phyloP scores from a whole-genome alignment of 495 filamentous ascomycete species.

The Choiromyces venosus region DNA sequence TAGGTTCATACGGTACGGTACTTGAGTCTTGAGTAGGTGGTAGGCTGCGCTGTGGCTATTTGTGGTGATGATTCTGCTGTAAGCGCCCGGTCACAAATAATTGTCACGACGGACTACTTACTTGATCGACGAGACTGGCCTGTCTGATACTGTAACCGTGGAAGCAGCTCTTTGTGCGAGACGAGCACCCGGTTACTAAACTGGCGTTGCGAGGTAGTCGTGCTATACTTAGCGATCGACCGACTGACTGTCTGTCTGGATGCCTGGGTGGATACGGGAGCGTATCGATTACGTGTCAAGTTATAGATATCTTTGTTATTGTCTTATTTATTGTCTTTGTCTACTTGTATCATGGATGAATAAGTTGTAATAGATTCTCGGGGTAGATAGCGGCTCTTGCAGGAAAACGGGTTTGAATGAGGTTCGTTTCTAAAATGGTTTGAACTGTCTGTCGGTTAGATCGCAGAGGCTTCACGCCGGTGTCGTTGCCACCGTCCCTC shows the following conservation, averaged over 20 bases:
- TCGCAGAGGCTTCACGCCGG: not conserved
- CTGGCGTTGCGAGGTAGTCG: not conserved
- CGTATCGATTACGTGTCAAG: not conserved
- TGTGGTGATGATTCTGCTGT: not conserved
- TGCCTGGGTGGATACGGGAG: not conserved
- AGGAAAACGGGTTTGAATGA: not conserved
- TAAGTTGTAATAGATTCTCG: too few species aligned
- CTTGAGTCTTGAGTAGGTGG: too few species aligned
- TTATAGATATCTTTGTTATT: not conserved
- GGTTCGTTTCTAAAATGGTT: not conserved
- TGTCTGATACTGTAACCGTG: not conserved
- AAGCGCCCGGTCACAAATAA: not conserved
- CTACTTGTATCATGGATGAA: too few species aligned
- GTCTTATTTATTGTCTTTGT: not conserved
- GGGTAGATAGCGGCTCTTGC: not conserved
- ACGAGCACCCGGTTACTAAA: not conserved
- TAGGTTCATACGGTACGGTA: too few species aligned
- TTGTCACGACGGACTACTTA: too few species aligned
- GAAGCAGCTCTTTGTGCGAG: not conserved
- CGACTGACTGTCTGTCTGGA: not conserved
- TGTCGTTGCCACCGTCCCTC: not conserved
- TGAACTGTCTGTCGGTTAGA: too few species aligned
- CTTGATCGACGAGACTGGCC: too few species aligned
- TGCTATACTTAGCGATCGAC: not conserved
- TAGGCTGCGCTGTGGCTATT: not conserved